Base-by-base conservation (phyloP, 352 stramenopile species). In the Pythium plurisporium region DNA sequence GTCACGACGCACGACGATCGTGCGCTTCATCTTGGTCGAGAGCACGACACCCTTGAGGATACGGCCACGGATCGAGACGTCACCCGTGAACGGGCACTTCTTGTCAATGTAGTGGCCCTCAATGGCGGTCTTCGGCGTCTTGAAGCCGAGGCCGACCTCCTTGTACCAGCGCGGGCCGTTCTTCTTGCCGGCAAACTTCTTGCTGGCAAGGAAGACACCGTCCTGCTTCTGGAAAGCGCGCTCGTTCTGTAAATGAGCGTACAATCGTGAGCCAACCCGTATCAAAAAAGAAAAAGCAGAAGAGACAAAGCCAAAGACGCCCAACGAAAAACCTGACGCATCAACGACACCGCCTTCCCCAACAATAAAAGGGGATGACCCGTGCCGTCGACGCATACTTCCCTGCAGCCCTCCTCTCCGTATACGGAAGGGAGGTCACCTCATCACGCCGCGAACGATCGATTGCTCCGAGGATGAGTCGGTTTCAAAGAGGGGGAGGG, bases 21-120 rank as follows among this genome's bases (percentile, higher is more conserved):
- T 99, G 80, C 96, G 92, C 79, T 98, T 98, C 97, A 99, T 99
- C 92, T 99, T 99, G 76, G 87, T 99, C 68, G 96, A 99, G 62
- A 99, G 96, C 41, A 99, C 96, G 51, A 99, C 86, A 64, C 97
- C 97, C 88, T 98, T 98, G 49, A 98, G 82, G 66, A 96, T 99
- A 84, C 96, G 91, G 76, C 96, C 97, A 81, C 96, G 96, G 81
- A 99, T 99, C 72, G 96, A 98, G 49, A 99, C 97, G 81, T 99
- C 96, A 75, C 96, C 96, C 36, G 97, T 99, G 89, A 99, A 99
- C 56, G 97, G 97, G 85, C 96, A 99, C 90, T 99, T 99, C 88
- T 99, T 99, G 92, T 99, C 96, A 38, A 99, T 91, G 79, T 99
- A 99, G 70, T 86, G 97, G 68, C 95, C 96, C 62, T 89, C 74